phyloP scores from a whole-genome alignment of 192 early-diverging fungal genomes.

The Coemansia sp. region DNA sequence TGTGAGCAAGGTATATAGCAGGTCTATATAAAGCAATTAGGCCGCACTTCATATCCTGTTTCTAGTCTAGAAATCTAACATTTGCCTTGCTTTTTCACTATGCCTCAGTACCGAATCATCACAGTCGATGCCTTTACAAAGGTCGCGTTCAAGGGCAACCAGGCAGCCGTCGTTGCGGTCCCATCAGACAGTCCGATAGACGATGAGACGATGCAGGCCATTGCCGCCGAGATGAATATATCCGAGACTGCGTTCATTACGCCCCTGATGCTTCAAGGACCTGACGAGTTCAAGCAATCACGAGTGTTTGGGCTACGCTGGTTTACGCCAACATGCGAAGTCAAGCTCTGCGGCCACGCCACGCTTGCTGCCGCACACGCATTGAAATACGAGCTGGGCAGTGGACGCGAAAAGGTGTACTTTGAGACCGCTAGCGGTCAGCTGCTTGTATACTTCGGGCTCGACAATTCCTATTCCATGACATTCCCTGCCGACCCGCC shows the following conservation, averaged over 20 bases:
- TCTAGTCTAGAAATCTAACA: neutral
- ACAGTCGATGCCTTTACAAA: constrained; percentile 43
- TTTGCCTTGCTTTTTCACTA: neutral
- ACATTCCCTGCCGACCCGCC: constrained; percentile 22
- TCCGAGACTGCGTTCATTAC: constrained; percentile 55
- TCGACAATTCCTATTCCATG: constrained; percentile 2
- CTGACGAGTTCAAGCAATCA: constrained; percentile 11
- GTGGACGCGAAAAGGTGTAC: constrained; percentile 2
- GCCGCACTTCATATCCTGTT: neutral
- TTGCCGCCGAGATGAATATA: constrained; percentile 53
- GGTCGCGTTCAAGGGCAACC: constrained; percentile 44
- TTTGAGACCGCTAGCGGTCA: constrained; percentile 48
- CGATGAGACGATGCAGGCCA: constrained; percentile 16
- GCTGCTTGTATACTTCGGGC: neutral
- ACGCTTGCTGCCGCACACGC: constrained; percentile 49
- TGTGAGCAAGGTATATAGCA: neutral
- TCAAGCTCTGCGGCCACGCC: constrained; percentile 54
- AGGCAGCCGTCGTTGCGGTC: constrained; percentile 39
- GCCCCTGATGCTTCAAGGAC: constrained; percentile 6
- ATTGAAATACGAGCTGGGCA: constrained; percentile 35
- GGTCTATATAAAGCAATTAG: neutral
- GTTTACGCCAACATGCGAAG: constrained; percentile 52
- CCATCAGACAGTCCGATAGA: constrained; percentile 17
- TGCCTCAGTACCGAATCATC: constrained; percentile 32
- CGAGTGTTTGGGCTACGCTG: constrained; percentile 38